These are phyloP conservation scores for Diplodia mutila DNA, from an alignment of 2,329 filamentous ascomycete genomes.

Conservation along the genomic window DNA sequence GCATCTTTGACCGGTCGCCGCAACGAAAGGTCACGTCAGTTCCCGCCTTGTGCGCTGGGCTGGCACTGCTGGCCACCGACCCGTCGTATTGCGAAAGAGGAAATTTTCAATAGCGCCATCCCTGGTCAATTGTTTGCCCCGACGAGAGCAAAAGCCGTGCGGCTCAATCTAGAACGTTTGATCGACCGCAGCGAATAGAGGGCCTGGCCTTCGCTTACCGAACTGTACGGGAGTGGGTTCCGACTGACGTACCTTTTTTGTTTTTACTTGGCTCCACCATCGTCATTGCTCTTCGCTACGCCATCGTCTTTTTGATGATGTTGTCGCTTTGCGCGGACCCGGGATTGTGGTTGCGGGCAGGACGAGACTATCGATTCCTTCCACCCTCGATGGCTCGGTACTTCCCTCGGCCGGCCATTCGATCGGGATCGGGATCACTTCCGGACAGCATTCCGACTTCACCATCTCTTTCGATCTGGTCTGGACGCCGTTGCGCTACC, in stretches of 20 bases:
- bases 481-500: too few relatives aligned
- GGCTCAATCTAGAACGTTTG: conserved; percentile 6
- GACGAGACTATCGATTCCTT: too few relatives aligned
- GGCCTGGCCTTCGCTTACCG: not conserved
- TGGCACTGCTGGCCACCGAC: not conserved
- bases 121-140: not conserved
- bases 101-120: conserved; percentile 20
- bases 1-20: not conserved
- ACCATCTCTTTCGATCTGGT: not conserved
- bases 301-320: not conserved
- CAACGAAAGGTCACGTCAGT: not conserved
- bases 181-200: not conserved
- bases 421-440: not conserved
- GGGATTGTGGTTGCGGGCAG: not conserved
- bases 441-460: not conserved
- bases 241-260: not conserved
- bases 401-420: not conserved
- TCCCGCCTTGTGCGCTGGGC: not conserved
- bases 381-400: not conserved
- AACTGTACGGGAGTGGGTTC: not conserved
- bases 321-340: not conserved
- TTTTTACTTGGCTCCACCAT: not conserved
- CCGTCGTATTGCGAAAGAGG: not conserved
- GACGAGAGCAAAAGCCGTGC: not conserved
- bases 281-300: not conserved